These are phyloP conservation scores for Ampelocalamus luodianensis DNA, from an alignment of 176 grass and related monocot species.

Conservation along the genomic window DNA sequence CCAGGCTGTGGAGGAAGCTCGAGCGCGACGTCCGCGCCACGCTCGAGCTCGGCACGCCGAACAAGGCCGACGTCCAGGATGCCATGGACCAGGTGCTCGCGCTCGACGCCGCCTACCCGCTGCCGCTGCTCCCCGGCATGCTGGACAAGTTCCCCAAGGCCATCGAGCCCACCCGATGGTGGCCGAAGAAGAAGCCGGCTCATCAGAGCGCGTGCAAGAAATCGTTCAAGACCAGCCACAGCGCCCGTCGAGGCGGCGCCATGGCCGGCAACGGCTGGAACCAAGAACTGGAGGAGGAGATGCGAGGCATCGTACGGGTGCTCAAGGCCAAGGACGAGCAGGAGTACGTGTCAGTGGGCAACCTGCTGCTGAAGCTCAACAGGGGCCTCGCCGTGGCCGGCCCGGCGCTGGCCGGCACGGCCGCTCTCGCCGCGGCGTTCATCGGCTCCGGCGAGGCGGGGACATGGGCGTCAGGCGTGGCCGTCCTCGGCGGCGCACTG, in stretches of 20 bases:
- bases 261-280: slow-evolving; percentile 51
- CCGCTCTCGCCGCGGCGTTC: slow-evolving; percentile 41
- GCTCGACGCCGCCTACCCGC: slow-evolving; percentile 64
- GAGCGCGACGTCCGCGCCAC: slow-evolving; percentile 38
- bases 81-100: slow-evolving; percentile 46
- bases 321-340: slow-evolving; percentile 57
- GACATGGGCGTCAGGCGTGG: neutral
- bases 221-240: neutral
- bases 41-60: neutral
- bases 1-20: slow-evolving; percentile 53
- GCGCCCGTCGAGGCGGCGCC: neutral
- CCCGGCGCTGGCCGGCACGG: slow-evolving; percentile 32
- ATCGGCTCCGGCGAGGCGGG: slow-evolving; percentile 31
- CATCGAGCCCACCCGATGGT: slow-evolving; percentile 57
- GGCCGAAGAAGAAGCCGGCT: slow-evolving; percentile 37
- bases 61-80: neutral
- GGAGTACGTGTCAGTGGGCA: slow-evolving; percentile 35
- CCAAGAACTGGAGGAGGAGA: slow-evolving; percentile 58
- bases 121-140: slow-evolving; percentile 50
- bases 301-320: slow-evolving; percentile 51
- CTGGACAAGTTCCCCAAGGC: slow-evolving; percentile 63
- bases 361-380: slow-evolving; percentile 34
- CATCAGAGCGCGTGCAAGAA: neutral
- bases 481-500: slow-evolving; percentile 38
- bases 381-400: slow-evolving; percentile 42